Conservation (phyloP, 176 grass and related monocot species). For the Cymbopogon citratus region DNA sequence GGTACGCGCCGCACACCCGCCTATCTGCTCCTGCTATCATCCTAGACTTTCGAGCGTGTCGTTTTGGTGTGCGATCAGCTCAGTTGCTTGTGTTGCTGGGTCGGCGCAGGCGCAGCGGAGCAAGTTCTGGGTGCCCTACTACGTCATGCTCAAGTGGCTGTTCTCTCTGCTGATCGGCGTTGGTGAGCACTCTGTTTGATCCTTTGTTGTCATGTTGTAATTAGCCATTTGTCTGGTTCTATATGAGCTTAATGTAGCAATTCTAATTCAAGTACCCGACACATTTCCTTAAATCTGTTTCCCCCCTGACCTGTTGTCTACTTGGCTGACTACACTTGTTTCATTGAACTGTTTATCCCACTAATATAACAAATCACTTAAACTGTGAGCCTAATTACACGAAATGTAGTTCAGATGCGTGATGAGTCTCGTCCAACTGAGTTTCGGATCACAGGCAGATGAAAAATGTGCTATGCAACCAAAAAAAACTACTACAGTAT, state of each 20-base stretch:
- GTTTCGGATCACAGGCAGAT: background rate
- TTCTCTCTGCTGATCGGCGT: conserved; percentile 85
- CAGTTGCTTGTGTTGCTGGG: background rate
- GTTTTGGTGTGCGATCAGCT: background rate
- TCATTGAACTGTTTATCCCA: background rate
- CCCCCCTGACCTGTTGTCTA: background rate
- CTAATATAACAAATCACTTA: background rate
- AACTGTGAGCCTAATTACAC: background rate
- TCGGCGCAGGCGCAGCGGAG: conserved; percentile 70
- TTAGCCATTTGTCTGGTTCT: background rate
- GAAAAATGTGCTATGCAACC: background rate
- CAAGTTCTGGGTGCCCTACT: conserved; percentile 92
- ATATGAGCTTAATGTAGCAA: background rate
- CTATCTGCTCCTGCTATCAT: background rate
- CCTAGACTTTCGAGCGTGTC: background rate
- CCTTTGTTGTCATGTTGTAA: background rate
- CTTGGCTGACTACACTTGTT: background rate
- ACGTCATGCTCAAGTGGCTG: conserved; percentile 85
- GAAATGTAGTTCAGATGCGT: background rate
- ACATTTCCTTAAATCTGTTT: background rate
- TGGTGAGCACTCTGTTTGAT: conserved; percentile 36
- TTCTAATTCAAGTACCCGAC: background rate
- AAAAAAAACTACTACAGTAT: background rate
- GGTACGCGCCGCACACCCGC: conserved; percentile 24
- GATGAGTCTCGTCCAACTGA: background rate